A percentile compares a stretch with the other conserved stretches of the same genome.
Conservation (phyloP, 768 basidiomycete genomes). For the Lepiota subincarnata region DNA sequence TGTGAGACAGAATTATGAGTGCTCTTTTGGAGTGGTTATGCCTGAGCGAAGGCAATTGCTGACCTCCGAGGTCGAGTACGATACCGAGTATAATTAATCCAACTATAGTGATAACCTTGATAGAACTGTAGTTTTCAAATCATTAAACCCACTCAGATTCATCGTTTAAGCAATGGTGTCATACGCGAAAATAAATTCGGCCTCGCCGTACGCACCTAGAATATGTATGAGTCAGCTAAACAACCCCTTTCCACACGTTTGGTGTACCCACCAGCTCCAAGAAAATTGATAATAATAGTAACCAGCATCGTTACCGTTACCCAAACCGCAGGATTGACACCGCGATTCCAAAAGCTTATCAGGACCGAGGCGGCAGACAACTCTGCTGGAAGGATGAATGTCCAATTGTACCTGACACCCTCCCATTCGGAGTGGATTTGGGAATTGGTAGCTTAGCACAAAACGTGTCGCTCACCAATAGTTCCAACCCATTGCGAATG, state of each 20-base stretch:
- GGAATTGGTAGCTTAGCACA: slow-evolving; percentile 25
- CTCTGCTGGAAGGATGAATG: slow-evolving; percentile 67
- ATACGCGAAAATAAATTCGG: slow-evolving; percentile 82
- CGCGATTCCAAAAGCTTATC: slow-evolving; percentile 65
- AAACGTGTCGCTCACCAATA: slow-evolving; percentile 31
- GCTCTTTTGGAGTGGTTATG: too few species aligned
- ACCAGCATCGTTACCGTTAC: slow-evolving; percentile 74
- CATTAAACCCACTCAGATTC: background rate
- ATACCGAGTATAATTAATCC: slow-evolving; percentile 66
- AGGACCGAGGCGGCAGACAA: slow-evolving; percentile 75
- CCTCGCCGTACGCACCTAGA: slow-evolving; percentile 71
- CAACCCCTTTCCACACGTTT: background rate
- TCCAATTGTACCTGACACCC: slow-evolving; percentile 53
- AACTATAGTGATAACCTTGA: slow-evolving; percentile 82
- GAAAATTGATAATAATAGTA: slow-evolving; percentile 70
- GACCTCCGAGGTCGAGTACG: slow-evolving; percentile 77
- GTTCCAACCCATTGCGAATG: slow-evolving; percentile 54
- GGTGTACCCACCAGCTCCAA: slow-evolving; percentile 51
- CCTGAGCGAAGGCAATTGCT: slow-evolving; percentile 7
- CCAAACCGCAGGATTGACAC: slow-evolving; percentile 69
- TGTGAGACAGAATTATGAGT: slow-evolving; percentile 13
- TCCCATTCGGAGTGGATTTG: too few species aligned
- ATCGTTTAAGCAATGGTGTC: slow-evolving; percentile 20
- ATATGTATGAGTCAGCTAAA: background rate
- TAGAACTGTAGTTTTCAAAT: slow-evolving; percentile 44